Base-by-base conservation (phyloP, 805 yeast genomes). In the Ogataea sp. region DNA sequence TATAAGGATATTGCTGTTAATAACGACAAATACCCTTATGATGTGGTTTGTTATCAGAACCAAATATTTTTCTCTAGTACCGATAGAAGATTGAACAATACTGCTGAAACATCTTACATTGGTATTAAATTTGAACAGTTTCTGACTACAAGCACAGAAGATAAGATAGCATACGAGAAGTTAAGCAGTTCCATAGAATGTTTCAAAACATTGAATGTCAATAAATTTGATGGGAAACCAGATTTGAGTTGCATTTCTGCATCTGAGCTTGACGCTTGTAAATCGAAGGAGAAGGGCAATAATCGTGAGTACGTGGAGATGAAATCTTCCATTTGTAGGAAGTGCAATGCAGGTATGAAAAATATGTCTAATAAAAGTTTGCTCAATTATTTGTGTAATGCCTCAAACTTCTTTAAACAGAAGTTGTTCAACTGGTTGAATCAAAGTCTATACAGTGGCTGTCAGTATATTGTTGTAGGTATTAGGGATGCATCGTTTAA, bases 91-190 rank as follows among this genome's bases (percentile, higher is more conserved):
- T 4, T 20, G 4, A 21, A 16, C 3, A 18, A 35, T 18, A 16
- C n/a, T 10, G 11, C 5, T 13, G 15, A 15, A n/a, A 13, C 32
- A 3, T 6, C 37, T 18, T 35, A 25, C 25, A n/a, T 18, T 7
- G 37, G 37, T 6, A 18, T 35, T 13, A 35, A 35, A n/a, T 35
- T 35, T 25, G 37, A 35, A 13, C 24, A 25, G 17, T 26, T 25
- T 25, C 25, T 35, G 23, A 35, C 25, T 11, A 4, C 8, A 8
- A 9, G 17, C 17, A 14, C 21, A 5, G 14, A 6, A 3, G 16
- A 4, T 3, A 23, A 14, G 18, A 18, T 26, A 13, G 18, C 14
- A 6, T 8, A 16, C 31, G 25, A 35, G 13, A 20, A 20, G 25
- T 17, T 35, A 13, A 6, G 10, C 3, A 20, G 31, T 13, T 11